A percentile compares a stretch with the other conserved stretches of the same genome.
Evolutionary conservation across 768 basidiomycete species (phyloP).

Genomic region (Dentipellis fragilis): DNA sequence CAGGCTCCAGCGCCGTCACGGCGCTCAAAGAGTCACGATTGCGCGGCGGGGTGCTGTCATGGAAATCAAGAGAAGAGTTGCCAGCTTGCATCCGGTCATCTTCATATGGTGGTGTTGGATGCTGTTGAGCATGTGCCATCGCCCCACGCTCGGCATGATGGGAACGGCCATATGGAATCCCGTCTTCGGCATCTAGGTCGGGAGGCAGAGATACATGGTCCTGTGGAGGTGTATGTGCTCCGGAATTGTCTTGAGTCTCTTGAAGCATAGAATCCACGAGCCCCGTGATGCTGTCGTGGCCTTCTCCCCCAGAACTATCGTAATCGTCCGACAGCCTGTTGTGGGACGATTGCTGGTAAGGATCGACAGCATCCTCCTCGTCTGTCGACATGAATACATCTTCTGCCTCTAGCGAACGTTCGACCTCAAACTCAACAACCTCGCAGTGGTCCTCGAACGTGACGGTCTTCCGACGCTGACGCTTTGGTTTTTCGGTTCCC

Average conservation of each 20-base stretch:
- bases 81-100: neutral
- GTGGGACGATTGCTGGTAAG: slow-evolving; percentile 1
- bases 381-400: slow-evolving; percentile 36
- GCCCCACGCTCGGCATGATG: slow-evolving; percentile 50
- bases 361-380: slow-evolving; percentile 15
- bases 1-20: slow-evolving; percentile 9
- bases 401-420: slow-evolving; percentile 34
- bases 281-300: slow-evolving; percentile 57
- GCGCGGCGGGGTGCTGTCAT: slow-evolving; percentile 12
- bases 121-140: slow-evolving; percentile 27
- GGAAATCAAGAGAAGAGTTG: slow-evolving; percentile 9
- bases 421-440: slow-evolving; percentile 70
- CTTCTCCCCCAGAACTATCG: slow-evolving; percentile 10
- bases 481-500: slow-evolving; percentile 17
- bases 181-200: slow-evolving; percentile 54
- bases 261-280: slow-evolving; percentile 63
- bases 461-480: slow-evolving; percentile 65
- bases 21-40: neutral
- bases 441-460: slow-evolving; percentile 74
- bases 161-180: slow-evolving; percentile 51
- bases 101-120: slow-evolving; percentile 14
- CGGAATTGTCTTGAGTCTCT: slow-evolving; percentile 24
- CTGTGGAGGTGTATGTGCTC: slow-evolving; percentile 32
- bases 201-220: slow-evolving; percentile 30
- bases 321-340: neutral